Percentiles rank a stretch among this genome's conserved stretches.
Conservation (phyloP, 306 rosid species). For the Gastrolobium bilobum region DNA sequence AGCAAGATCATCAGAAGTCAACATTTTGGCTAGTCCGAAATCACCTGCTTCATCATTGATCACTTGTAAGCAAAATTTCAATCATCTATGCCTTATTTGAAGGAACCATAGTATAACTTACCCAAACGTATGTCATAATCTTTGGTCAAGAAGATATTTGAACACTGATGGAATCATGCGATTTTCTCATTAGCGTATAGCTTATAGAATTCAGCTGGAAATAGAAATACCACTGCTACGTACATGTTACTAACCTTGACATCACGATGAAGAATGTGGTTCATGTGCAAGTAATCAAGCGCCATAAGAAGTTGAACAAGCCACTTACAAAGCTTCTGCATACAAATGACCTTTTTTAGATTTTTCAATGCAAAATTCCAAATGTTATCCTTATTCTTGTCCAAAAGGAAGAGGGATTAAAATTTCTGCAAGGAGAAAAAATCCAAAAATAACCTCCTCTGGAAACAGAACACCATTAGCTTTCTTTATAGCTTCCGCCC, state of each 20-base stretch:
- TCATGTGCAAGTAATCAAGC: constrained; percentile 92
- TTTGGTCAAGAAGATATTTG: constrained; percentile 97
- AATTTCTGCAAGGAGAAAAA: constrained; percentile 32
- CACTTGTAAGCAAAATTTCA: constrained; percentile 49
- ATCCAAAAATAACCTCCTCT: constrained; percentile 75
- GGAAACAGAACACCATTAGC: constrained; percentile 77
- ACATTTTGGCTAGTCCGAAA: constrained; percentile 96
- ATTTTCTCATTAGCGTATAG: constrained; percentile 53
- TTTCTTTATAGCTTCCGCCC: constrained; percentile 95
- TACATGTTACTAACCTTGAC: constrained; percentile 75
- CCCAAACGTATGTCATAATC: constrained; percentile 96
- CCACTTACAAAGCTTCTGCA: constrained; percentile 97
- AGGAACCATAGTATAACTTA: constrained; percentile 57
- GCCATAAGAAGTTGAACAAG: constrained; percentile 99
- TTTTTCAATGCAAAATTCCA: constrained; percentile 36
- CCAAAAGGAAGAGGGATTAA: constrained; percentile 5
- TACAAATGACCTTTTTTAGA: constrained; percentile 38
- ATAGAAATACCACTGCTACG: constrained; percentile 34
- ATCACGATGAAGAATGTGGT: constrained; percentile 98
- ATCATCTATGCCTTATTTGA: background rate
- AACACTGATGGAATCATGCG: constrained; percentile 74
- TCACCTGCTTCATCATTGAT: constrained; percentile 77
- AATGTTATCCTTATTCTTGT: constrained; percentile 26
- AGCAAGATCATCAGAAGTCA: constrained; percentile 98
- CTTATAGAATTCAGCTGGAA: constrained; percentile 33